A percentile compares a stretch with the other conserved stretches of the same genome.
phyloP scores from a whole-genome alignment of 805 yeast species.

The Starmera caribaea region DNA sequence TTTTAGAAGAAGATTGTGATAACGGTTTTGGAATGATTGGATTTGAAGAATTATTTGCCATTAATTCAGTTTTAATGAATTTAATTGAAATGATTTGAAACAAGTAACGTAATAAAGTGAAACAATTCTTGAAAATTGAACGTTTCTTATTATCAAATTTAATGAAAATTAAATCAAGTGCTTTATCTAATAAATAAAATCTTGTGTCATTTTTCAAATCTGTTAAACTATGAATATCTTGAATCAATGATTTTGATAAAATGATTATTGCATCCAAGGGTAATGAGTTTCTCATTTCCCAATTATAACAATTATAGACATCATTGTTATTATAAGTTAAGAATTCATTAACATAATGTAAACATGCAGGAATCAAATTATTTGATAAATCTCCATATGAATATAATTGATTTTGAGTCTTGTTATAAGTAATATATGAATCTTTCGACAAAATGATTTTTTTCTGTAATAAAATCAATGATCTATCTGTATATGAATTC shows the following conservation, averaged over 20 bases:
- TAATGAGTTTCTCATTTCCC: slow-evolving; percentile 52
- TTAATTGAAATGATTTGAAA: slow-evolving; percentile 21
- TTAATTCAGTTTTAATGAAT: slow-evolving; percentile 16
- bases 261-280: slow-evolving; percentile 51
- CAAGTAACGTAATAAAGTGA: slow-evolving; percentile 22
- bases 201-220: slow-evolving; percentile 25
- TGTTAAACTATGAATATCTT: slow-evolving; percentile 32
- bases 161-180: slow-evolving; percentile 21
- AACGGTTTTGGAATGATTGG: slow-evolving; percentile 18
- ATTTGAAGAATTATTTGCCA: slow-evolving; percentile 9
- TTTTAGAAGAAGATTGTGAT: slow-evolving; percentile 4
- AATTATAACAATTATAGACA: slow-evolving; percentile 43
- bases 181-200: slow-evolving; percentile 20
- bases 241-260: slow-evolving; percentile 40
- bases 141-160: slow-evolving; percentile 24
- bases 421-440: slow-evolving; percentile 16
- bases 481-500: slow-evolving; percentile 47
- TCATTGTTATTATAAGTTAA: slow-evolving; percentile 36
- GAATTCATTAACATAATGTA: slow-evolving; percentile 49
- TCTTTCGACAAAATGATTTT: slow-evolving; percentile 23
- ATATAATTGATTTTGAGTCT: slow-evolving; percentile 24
- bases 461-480: slow-evolving; percentile 31
- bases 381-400: slow-evolving; percentile 41
- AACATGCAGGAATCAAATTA: slow-evolving; percentile 45
- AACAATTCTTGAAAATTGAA: slow-evolving; percentile 23